Base-by-base conservation (phyloP, 371 early-diverging fungal genomes). In the Parasitella parasitica region DNA sequence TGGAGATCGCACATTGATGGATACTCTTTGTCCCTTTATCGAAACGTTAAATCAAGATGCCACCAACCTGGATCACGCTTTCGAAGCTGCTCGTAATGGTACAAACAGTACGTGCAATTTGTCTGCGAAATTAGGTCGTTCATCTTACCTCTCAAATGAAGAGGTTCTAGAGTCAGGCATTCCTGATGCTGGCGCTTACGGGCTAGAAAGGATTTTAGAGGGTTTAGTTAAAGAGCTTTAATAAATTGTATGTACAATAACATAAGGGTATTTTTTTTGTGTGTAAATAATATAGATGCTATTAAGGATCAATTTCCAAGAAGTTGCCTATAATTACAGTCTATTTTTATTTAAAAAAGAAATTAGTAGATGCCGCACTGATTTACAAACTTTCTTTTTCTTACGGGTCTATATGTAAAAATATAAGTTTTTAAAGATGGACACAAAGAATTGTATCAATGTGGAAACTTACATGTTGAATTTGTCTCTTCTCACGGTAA, bases 401-500 rank as follows among this genome's bases (percentile, higher is more conserved):
- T 68, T 68, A 67, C 73, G 38, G 73, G 73, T 15, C 69, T 68
- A 62, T 41, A 41, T 36, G 53, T 11, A 55, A 27, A 49, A 49
- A 27, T 49, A 28, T 48, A 13, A 3, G 15, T 48, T 27, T 26
- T 15, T 24, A 28, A 13, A 15, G 13, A 24, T 27, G 28, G 6
- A 49, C 28, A 49, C 49, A 49, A 27, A 26, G 15, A 13, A 48
- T 13, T 11, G n/a, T 16, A 16, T 6, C 18, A 20, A 20, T 1
- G 2, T 39, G 15, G 39, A 43, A 43, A 24, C 64, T 68, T 63
- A 68, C 69, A 94, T 92, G 63, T 89, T 90, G 66, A 94, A 92
- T 75, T 86, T 86, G 71, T 94, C 94, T 36, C 95, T 77, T 54
- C 95, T 83, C 32, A 94, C 92, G 3, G 95, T 94, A 66, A 94